Base-by-base conservation (phyloP, 2,329 filamentous ascomycete genomes). In the Penicillium verrucosum region DNA sequence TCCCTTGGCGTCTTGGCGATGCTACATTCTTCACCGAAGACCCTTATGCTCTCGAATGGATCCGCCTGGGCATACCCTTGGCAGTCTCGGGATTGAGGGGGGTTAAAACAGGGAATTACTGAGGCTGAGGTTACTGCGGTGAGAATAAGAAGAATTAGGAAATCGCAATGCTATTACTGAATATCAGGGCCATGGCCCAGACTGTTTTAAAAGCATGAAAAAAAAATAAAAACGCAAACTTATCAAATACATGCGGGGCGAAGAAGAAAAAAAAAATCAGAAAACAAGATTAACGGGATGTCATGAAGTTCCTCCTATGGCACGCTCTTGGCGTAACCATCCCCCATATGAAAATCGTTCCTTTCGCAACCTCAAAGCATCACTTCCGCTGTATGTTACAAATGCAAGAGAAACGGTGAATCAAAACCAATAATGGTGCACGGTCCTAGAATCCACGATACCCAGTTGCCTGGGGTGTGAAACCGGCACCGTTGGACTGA, bases 381-480 rank as follows among this genome's bases (percentile, higher is more conserved):
- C 65, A 63, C 59, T 60, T 69, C 48, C 66, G 65, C 64, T 70
- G 61, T 65, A 70, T 70, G 68, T 67, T 71, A 70, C 68, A 71
- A 64, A 68, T 68, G 62, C 68, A 68, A 61, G 60, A 56, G 57
- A 62, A 60, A 54, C 50, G 49, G 16, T 53, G 46, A 61, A 53
- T 42, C 27, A 52, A 48, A 38, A 58, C 56, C 46, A 55, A 58
- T 44, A 63, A 58, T 56, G 53, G 60, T 51, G 62, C 41, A 58
- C 46, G 41, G 55, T 37, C 67, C 70, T 79, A 83, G 68, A 84
- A 84, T 51, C 76, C 78, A 56, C 78, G 77, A 76, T 85, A 92
- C 58, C 89, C 92, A 62, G 93, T 97, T 51, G 89, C 84, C 80
- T 97, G 92, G 57, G 92, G 89, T 57, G 89, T 87, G 69, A 97